These are phyloP conservation scores for Termitomyces eurrhizus DNA, from an alignment of 768 basidiomycete species.

Conservation along the genomic window DNA sequence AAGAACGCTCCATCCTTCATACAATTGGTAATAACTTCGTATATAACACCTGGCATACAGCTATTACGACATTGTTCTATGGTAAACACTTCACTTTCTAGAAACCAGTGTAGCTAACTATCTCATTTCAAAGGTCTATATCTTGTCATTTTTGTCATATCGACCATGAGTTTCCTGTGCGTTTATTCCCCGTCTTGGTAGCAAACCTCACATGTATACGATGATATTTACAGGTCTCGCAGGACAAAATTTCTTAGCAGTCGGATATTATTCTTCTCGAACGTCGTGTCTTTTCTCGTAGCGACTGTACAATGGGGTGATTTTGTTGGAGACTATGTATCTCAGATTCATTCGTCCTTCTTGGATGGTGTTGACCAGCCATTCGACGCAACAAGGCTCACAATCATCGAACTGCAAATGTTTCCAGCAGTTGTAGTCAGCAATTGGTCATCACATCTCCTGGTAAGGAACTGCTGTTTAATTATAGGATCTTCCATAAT, in stretches of 20 bases:
- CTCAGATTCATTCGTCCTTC: not conserved
- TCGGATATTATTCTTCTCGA: not conserved
- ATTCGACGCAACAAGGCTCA: not conserved
- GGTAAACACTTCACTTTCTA: not conserved
- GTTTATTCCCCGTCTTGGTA: not conserved
- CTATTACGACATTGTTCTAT: not conserved
- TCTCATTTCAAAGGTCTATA: not conserved
- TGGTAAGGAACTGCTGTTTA: not conserved
- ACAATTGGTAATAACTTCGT: not conserved
- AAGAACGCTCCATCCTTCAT: not conserved
- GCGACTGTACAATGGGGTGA: not conserved
- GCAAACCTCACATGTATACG: not conserved
- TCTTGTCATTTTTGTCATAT: not conserved
- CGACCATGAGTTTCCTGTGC: not conserved
- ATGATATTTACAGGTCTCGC: not conserved
- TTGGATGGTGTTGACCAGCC: not conserved
- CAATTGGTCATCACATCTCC: slow-evolving; percentile 5
- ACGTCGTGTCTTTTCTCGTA: not conserved
- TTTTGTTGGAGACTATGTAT: slow-evolving; percentile 4
- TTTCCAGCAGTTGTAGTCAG: slow-evolving; percentile 1
- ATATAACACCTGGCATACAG: not conserved
- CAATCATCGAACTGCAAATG: not conserved
- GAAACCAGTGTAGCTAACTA: not conserved
- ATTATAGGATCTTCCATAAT: not conserved
- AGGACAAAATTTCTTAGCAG: not conserved